phyloP scores from a whole-genome alignment of 2,329 filamentous ascomycete species.

The Huntiella bhutanensis region DNA sequence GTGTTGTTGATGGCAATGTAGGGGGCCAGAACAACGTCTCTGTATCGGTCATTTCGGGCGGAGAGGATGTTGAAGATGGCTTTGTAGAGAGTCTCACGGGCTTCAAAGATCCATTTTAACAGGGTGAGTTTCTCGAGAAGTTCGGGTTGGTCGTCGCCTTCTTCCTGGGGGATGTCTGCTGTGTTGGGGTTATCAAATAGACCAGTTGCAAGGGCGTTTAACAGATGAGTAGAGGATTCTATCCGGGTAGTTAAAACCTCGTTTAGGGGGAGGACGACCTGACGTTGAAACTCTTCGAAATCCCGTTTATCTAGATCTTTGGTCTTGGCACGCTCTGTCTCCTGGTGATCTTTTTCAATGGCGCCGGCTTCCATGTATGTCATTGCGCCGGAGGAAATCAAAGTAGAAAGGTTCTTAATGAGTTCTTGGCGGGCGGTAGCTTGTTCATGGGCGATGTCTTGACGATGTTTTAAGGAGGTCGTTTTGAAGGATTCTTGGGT shows the following conservation, averaged over 20 bases:
- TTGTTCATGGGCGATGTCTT: constrained; percentile 32
- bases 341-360: constrained; percentile 56
- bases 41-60: constrained; percentile 73
- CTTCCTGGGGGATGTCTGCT: constrained; percentile 75
- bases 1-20: constrained; percentile 57
- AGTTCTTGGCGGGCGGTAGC: constrained; percentile 42
- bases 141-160: constrained; percentile 88
- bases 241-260: constrained; percentile 62
- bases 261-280: constrained; percentile 70
- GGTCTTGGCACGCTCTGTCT: constrained; percentile 48
- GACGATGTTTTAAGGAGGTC: constrained; percentile 36
- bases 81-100: constrained; percentile 69
- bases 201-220: constrained; percentile 7
- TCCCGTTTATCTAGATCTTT: constrained; percentile 60
- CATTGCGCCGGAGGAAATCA: constrained; percentile 61
- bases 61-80: constrained; percentile 70
- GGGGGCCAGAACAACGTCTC: constrained; percentile 63
- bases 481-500: constrained; percentile 44
- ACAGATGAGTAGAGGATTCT: constrained; percentile 52
- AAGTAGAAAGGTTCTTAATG: constrained; percentile 55
- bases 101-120: constrained; percentile 93
- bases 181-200: constrained; percentile 29
- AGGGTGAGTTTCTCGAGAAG: constrained; percentile 84
- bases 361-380: constrained; percentile 66
- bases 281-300: constrained; percentile 68